Evolutionary conservation across 305 asterid species (phyloP).

Genomic region (Lippia alba): DNA sequence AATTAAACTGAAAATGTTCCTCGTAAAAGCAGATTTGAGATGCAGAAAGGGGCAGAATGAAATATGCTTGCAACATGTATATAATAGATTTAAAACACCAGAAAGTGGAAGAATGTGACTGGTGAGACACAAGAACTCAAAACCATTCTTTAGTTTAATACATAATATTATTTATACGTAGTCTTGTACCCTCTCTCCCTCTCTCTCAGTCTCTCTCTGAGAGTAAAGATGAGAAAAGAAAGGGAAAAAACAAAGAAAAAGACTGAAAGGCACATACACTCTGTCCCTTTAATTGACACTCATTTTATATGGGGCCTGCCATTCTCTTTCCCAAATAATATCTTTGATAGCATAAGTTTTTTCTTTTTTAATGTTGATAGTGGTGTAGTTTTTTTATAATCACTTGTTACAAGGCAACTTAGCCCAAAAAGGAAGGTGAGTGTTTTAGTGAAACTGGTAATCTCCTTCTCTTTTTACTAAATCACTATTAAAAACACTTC

Average conservation of each 20-base stretch:
- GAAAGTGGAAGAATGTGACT: conserved; percentile 23
- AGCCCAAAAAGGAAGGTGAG: conserved; percentile 46
- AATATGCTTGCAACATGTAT: conserved; percentile 10
- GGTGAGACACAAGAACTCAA: too few species aligned
- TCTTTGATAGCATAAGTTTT: conserved; percentile 23
- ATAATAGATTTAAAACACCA: conserved; percentile 12
- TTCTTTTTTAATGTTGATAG: not conserved
- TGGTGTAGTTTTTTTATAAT: conserved; percentile 13
- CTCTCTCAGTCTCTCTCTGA: conserved; percentile 17
- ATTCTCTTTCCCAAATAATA: conserved; percentile 32
- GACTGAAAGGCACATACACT: conserved; percentile 48
- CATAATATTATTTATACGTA: not conserved
- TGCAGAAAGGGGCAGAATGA: conserved; percentile 6
- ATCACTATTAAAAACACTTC: too few species aligned
- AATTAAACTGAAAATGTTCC: conserved; percentile 1
- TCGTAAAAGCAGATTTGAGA: not conserved
- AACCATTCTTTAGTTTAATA: not conserved
- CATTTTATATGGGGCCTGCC: conserved; percentile 37
- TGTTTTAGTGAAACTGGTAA: conserved; percentile 33
- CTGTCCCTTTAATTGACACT: conserved; percentile 67
- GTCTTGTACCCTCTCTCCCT: conserved; percentile 1
- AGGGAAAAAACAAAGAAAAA: conserved; percentile 7
- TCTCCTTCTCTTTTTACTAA: not conserved
- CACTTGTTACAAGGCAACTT: conserved; percentile 47
- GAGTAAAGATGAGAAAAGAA: not conserved